Evolutionary conservation across 1,284 basidiomycete genomes (phyloP).

Genomic region (Boletus smithii): DNA sequence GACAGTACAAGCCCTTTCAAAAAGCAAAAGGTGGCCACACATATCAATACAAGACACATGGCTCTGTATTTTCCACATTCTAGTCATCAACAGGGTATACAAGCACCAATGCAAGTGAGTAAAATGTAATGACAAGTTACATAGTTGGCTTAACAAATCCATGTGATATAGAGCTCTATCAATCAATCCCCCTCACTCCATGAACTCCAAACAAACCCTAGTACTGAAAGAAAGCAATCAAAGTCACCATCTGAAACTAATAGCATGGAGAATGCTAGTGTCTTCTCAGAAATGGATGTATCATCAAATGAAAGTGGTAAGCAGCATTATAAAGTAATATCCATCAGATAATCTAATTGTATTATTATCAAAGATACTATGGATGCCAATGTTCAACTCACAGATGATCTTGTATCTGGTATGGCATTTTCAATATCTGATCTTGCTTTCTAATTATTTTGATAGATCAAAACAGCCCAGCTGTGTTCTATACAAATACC

Average conservation of each 20-base stretch:
- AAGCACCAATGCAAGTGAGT: slow-evolving; percentile 7
- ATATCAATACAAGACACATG: slow-evolving; percentile 21
- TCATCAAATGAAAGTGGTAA: background rate
- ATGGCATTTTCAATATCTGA: background rate
- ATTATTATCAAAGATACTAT: background rate
- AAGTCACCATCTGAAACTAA: background rate
- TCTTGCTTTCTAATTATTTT: background rate
- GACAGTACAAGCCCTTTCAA: background rate
- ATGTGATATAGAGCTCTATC: background rate
- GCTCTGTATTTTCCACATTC: background rate
- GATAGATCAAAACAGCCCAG: background rate
- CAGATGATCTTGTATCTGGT: background rate
- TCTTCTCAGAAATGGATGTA: background rate
- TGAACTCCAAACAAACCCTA: background rate
- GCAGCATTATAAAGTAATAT: background rate
- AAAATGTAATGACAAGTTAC: fast-evolving
- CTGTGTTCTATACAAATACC: background rate
- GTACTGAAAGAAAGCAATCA: background rate
- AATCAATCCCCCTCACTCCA: background rate
- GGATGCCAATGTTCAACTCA: background rate
- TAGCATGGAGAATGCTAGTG: background rate
- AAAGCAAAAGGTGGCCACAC: slow-evolving; percentile 11
- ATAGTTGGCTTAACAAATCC: background rate
- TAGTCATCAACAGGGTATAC: background rate
- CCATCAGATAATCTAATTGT: background rate